Conservation (phyloP, 176 grass and related monocot species). For the Zoysia pacifica region DNA sequence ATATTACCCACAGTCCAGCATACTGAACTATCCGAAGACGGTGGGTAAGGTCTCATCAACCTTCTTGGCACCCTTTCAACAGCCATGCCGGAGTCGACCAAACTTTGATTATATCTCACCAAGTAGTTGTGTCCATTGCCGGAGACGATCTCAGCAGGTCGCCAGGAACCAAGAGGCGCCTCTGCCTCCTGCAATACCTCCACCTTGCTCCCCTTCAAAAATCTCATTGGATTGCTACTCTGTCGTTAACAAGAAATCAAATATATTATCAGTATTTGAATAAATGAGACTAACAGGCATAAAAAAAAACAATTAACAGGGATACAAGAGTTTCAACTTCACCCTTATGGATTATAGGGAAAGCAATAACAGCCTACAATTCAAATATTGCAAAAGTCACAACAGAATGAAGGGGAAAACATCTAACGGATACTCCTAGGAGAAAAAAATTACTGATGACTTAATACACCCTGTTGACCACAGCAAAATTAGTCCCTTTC, state of each 20-base stretch:
- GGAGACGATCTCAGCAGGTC: slow-evolving; percentile 64
- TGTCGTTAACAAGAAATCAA: slow-evolving; percentile 12
- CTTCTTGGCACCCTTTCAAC: slow-evolving; percentile 67
- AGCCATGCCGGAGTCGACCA: background rate
- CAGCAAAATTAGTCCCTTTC: background rate
- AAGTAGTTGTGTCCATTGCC: slow-evolving; percentile 71
- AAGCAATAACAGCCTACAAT: slow-evolving; percentile 1
- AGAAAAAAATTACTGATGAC: background rate
- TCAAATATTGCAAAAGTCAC: slow-evolving; percentile 11
- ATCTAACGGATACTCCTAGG: background rate
- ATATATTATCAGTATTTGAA: slow-evolving; percentile 25
- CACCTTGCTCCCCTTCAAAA: slow-evolving; percentile 64
- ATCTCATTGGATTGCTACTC: slow-evolving; percentile 43
- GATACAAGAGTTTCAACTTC: background rate
- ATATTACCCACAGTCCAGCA: slow-evolving; percentile 52
- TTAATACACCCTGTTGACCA: background rate
- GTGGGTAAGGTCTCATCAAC: slow-evolving; percentile 58
- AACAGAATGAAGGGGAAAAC: background rate
- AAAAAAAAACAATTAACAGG: background rate
- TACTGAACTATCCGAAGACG: slow-evolving; percentile 7
- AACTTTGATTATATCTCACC: slow-evolving; percentile 52
- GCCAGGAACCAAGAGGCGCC: slow-evolving; percentile 60
- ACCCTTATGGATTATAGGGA: background rate
- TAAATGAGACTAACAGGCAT: background rate
- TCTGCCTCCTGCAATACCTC: slow-evolving; percentile 62